Base-by-base conservation (phyloP, 495 filamentous ascomycete species). In the Astrocystis sublimbata region DNA sequence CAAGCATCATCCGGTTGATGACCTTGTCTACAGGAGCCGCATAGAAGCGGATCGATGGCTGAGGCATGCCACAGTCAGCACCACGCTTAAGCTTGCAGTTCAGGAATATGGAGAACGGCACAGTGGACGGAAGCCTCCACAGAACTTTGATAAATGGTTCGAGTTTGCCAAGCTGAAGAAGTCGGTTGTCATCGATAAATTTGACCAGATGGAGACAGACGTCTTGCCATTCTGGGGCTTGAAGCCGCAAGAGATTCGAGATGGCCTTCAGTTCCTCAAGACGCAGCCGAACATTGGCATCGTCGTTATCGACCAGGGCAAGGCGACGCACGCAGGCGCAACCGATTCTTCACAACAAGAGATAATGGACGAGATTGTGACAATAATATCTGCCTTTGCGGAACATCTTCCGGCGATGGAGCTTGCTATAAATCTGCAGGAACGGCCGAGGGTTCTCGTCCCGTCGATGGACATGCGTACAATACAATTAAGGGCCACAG, bases 391-490 rank as follows among this genome's bases (percentile, higher is more conserved):
- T 36, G 75, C 81, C 1, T 93, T 93, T 58, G 79, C 81, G n/a
- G 65, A 88, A 60, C 79, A 88, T 65, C 80, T 96, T 5, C 91
- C 90, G 1, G 83, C 91, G 54, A 91, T 96, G 89, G 88, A 91
- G 61, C 74, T 96, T 36, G 87, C 88, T 0, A 87, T 96, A 75
- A 96, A 94, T 70, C 67, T 92, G 24, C 85, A 90, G 43, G 89
- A 92, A 65, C 83, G 90, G 64, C 89, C 91, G n/a, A 80, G 90
- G 13, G 82, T 93, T 5, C 79, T 91, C 2, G 85, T 90, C 1
- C 87, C 90, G 3, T 89, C 86, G 80, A 82, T 86, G 55, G 63
- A 68, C 41, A 54, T 72, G 13, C 61, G 68, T 51, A 58, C 65
- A 42, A 64, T 84, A 21, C 78, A 67, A 43, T 69, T 71, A 17